Conservation (phyloP, 2,329 filamentous ascomycete species). For the Diaporthe citriasiana region DNA sequence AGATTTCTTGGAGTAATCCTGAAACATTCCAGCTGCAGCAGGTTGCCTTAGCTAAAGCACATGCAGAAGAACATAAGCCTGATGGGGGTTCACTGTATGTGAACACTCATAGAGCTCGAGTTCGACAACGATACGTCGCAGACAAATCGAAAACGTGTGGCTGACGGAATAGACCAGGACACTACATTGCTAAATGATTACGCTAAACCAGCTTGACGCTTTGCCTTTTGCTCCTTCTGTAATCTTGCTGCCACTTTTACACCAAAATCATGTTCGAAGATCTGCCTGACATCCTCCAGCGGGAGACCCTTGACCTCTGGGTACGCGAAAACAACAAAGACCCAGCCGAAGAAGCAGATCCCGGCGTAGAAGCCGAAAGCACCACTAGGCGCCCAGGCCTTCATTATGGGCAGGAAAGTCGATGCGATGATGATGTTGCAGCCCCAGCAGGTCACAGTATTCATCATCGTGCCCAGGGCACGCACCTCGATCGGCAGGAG, state of each 20-base stretch:
- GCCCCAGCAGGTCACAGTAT: conserved; percentile 58
- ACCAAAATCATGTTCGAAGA: conserved; percentile 61
- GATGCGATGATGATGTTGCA: conserved; percentile 61
- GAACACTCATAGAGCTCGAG: neutral
- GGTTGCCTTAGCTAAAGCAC: too few species aligned
- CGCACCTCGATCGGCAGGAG: conserved; percentile 61
- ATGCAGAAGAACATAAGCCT: too few species aligned
- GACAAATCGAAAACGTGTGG: neutral
- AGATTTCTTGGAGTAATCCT: too few species aligned
- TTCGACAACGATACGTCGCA: neutral
- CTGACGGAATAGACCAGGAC: neutral
- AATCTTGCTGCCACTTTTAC: conserved; percentile 54
- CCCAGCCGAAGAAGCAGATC: conserved; percentile 60
- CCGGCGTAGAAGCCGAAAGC: conserved; percentile 64
- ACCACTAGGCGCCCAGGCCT: conserved; percentile 59
- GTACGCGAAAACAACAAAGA: conserved; percentile 61
- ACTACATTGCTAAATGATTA: neutral
- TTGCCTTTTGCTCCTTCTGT: conserved; percentile 43
- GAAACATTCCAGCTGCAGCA: too few species aligned
- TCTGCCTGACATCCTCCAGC: conserved; percentile 62
- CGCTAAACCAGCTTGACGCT: neutral
- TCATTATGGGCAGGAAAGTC: conserved; percentile 62
- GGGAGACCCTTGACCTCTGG: conserved; percentile 65
- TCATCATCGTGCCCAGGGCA: conserved; percentile 59
- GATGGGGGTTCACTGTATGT: neutral